phyloP scores from a whole-genome alignment of 2,329 filamentous ascomycete genomes.

The Graphilbum fragrans region DNA sequence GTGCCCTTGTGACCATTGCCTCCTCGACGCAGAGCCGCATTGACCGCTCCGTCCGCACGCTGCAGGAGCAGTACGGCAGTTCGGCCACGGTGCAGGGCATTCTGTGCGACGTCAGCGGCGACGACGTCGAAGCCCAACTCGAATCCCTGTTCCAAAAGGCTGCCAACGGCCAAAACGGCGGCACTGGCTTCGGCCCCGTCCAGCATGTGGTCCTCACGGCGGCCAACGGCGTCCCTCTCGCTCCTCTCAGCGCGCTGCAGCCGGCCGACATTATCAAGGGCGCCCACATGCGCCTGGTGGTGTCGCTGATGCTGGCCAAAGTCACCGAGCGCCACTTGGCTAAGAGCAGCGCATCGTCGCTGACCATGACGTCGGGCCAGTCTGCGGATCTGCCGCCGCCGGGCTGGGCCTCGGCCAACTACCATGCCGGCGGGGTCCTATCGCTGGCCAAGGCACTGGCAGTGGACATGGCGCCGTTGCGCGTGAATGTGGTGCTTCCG shows the following conservation, averaged over 20 bases:
- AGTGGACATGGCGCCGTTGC: conserved; percentile 48
- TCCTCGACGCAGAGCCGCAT: too few species aligned
- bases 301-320: too few species aligned
- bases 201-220: too few species aligned
- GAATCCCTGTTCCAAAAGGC: conserved; percentile 16
- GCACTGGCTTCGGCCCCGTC: conserved; percentile 11
- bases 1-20: too few species aligned
- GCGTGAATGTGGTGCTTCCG: conserved; percentile 50
- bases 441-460: conserved; percentile 44
- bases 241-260: too few species aligned
- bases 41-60: conserved; percentile 24
- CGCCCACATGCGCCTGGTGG: too few species aligned
- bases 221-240: too few species aligned
- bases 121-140: conserved; percentile 18
- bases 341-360: too few species aligned
- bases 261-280: too few species aligned
- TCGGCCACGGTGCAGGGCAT: conserved; percentile 16
- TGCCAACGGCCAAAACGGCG: conserved; percentile 9
- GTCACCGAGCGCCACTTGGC: too few species aligned
- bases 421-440: conserved; percentile 36
- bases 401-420: conserved; percentile 35
- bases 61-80: conserved; percentile 8
- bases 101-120: conserved; percentile 15
- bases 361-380: conserved; percentile 44
- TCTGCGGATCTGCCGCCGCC: conserved; percentile 36